phyloP scores from a whole-genome alignment of 805 yeast genomes.

The Cyberlindnera bimundalis region DNA sequence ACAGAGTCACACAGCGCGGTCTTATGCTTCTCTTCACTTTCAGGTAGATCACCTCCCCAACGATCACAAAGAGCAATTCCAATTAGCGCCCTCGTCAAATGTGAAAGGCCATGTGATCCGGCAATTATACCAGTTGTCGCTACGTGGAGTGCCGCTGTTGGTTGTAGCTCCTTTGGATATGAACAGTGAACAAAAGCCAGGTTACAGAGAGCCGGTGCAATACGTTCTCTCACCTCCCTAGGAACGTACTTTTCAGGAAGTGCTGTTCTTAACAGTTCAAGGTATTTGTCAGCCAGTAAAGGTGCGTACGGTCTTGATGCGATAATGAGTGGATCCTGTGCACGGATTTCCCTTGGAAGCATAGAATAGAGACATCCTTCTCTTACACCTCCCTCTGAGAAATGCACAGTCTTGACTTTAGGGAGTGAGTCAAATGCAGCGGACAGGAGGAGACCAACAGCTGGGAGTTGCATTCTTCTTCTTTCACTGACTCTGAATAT shows the following conservation, averaged over 20 bases:
- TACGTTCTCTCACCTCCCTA: conserved; percentile 49
- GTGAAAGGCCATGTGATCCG: conserved; percentile 73
- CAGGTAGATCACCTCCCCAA: conserved; percentile 79
- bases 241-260: conserved; percentile 59
- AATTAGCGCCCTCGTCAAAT: conserved; percentile 63
- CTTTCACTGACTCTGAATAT: conserved; percentile 66
- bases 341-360: conserved; percentile 52
- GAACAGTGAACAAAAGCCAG: conserved; percentile 74
- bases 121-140: conserved; percentile 75
- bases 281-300: conserved; percentile 53
- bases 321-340: conserved; percentile 65
- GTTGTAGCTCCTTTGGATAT: conserved; percentile 72
- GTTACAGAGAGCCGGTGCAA: conserved; percentile 70
- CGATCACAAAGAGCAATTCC: conserved; percentile 75
- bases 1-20: conserved; percentile 46
- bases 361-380: conserved; percentile 70
- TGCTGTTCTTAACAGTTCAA: conserved; percentile 50
- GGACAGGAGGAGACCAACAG: conserved; percentile 58
- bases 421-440: conserved; percentile 65
- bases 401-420: conserved; percentile 55
- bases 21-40: conserved; percentile 45
- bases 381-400: conserved; percentile 74
- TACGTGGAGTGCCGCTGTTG: conserved; percentile 67
- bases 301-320: conserved; percentile 76
- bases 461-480: conserved; percentile 64